phyloP scores from a whole-genome alignment of 768 basidiomycete genomes.

The Pluteus cervinus region DNA sequence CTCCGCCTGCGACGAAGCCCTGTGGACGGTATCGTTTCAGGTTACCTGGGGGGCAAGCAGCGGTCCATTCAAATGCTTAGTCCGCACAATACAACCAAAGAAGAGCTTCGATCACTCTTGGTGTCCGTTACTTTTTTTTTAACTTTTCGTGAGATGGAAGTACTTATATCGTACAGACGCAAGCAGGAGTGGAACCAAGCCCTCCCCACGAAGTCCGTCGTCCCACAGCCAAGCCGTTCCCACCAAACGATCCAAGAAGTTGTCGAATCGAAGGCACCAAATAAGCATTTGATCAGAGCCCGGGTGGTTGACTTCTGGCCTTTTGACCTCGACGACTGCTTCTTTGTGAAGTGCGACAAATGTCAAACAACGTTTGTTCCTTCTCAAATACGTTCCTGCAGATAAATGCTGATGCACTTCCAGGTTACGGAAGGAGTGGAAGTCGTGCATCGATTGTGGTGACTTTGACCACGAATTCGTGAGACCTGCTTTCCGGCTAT shows the following conservation, averaged over 20 bases:
- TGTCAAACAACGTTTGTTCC: constrained; percentile 27
- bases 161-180: constrained; percentile 19
- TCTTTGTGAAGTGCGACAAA: constrained; percentile 47
- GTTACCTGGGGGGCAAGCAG: constrained; percentile 41
- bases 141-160: too few relatives aligned
- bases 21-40: constrained; percentile 26
- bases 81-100: constrained; percentile 25
- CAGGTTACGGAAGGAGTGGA: constrained; percentile 33
- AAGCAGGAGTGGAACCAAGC: constrained; percentile 25
- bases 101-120: constrained; percentile 35
- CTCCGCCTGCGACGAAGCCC: constrained; percentile 38
- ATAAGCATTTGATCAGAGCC: constrained; percentile 38
- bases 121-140: constrained; percentile 23
- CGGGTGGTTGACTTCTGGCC: constrained; percentile 55
- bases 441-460: constrained; percentile 45
- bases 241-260: too few relatives aligned
- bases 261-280: too few relatives aligned
- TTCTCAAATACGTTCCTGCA: too few relatives aligned
- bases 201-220: too few relatives aligned
- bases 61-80: constrained; percentile 39
- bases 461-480: constrained; percentile 48
- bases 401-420: constrained; percentile 3
- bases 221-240: too few relatives aligned
- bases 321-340: constrained; percentile 38
- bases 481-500: constrained; percentile 42